These are phyloP conservation scores for Botryotinia narcissicola DNA, from an alignment of 2,329 filamentous ascomycete species.

Conservation along the genomic window DNA sequence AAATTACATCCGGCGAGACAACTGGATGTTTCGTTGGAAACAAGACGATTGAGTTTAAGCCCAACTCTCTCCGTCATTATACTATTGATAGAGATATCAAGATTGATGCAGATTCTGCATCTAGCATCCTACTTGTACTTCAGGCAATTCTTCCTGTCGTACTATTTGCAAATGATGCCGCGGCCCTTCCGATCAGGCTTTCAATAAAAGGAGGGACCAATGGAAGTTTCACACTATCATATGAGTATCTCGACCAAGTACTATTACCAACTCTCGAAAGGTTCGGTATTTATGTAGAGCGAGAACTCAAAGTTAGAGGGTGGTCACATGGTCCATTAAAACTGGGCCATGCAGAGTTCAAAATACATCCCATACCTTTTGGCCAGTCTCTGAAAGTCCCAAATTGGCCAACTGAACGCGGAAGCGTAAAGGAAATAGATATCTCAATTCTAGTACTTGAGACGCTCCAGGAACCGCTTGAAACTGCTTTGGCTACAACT, in stretches of 20 bases:
- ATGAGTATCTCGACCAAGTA: slow-evolving; percentile 62
- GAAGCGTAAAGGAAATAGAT: slow-evolving; percentile 47
- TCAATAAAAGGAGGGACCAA: slow-evolving; percentile 60
- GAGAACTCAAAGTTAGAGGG: slow-evolving; percentile 47
- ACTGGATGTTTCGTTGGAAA: slow-evolving; percentile 51
- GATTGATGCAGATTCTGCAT: slow-evolving; percentile 52
- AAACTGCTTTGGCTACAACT: slow-evolving; percentile 42
- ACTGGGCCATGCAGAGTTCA: slow-evolving; percentile 44
- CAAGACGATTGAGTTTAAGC: slow-evolving; percentile 39
- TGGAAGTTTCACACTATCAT: slow-evolving; percentile 55
- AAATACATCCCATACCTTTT: slow-evolving; percentile 43
- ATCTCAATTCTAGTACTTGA: slow-evolving; percentile 51
- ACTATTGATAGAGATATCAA: slow-evolving; percentile 44
- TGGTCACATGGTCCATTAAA: slow-evolving; percentile 44
- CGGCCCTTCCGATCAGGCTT: slow-evolving; percentile 47
- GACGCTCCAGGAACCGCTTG: slow-evolving; percentile 45
- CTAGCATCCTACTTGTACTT: slow-evolving; percentile 56
- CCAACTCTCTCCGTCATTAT: slow-evolving; percentile 33
- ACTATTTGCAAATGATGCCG: slow-evolving; percentile 50
- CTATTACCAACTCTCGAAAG: slow-evolving; percentile 54
- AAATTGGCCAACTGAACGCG: slow-evolving; percentile 32
- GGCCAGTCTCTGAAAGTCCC: slow-evolving; percentile 42
- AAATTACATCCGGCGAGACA: slow-evolving; percentile 51
- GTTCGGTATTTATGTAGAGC: slow-evolving; percentile 50
- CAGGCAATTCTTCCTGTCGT: slow-evolving; percentile 60